Evolutionary conservation across 1,284 basidiomycete genomes (phyloP).

Genomic region (Pseudozyma sp.): DNA sequence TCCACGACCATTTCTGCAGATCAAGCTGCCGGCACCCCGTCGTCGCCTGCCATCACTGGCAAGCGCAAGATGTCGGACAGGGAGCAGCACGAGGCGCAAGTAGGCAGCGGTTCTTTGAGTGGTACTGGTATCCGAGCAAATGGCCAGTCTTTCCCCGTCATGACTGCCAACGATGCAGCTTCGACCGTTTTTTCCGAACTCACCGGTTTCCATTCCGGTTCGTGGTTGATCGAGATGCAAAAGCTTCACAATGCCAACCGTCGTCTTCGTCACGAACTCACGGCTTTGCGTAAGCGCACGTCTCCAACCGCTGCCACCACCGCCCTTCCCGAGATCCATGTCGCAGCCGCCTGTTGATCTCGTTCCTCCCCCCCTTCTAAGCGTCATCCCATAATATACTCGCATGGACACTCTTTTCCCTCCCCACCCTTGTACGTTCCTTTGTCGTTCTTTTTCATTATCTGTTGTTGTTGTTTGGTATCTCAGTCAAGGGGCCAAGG

Average conservation of each 20-base stretch:
- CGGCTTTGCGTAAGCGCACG: constrained; percentile 19
- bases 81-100: constrained; percentile 6
- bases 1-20: not conserved
- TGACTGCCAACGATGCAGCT: constrained; percentile 42
- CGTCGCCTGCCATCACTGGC: constrained; percentile 5
- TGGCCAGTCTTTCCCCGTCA: constrained; percentile 21
- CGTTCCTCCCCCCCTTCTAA: not conserved
- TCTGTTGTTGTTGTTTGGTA: too few species aligned
- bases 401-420: not conserved
- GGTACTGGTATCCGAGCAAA: constrained; percentile 18
- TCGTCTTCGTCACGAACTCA: constrained; percentile 29
- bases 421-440: not conserved
- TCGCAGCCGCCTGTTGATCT: constrained; percentile 17
- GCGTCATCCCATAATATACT: not conserved
- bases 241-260: constrained; percentile 46
- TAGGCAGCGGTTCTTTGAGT: constrained; percentile 28
- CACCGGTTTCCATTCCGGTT: constrained; percentile 41
- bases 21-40: not conserved
- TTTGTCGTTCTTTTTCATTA: not conserved
- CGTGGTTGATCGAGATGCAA: constrained; percentile 53
- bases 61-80: constrained; percentile 34
- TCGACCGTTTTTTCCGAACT: constrained; percentile 43
- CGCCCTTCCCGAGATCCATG: not conserved
- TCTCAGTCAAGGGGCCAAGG: too few species aligned
- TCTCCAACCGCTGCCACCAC: not conserved